A percentile compares a stretch with the other conserved stretches of the same genome.
Conservation (phyloP, 2,329 filamentous ascomycete genomes). For the Monilinia fructigena region DNA sequence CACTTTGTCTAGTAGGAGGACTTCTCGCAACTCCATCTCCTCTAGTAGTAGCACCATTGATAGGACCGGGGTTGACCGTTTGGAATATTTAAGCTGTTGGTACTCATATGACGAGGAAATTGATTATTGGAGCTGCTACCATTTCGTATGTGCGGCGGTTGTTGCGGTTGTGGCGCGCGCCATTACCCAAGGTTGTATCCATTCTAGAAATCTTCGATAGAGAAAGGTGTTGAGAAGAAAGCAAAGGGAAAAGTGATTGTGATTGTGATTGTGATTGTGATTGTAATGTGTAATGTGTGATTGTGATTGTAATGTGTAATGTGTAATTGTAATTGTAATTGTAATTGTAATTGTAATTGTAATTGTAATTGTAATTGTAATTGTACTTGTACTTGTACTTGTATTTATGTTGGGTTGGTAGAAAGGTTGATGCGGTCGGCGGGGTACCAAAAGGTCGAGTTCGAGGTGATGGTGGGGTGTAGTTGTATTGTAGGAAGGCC, state of each 20-base stretch:
- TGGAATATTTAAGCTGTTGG: conserved; percentile 21
- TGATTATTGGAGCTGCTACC: conserved; percentile 21
- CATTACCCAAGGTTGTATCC: conserved; percentile 23
- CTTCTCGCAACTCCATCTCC: conserved; percentile 23
- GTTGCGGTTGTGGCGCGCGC: conserved; percentile 21
- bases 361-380: neutral
- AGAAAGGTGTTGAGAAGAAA: neutral
- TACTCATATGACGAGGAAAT: conserved; percentile 25
- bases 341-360: neutral
- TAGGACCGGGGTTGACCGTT: conserved; percentile 17
- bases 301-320: neutral
- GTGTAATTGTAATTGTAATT: too few species aligned
- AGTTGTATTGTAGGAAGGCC: neutral
- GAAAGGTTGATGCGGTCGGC: conserved; percentile 9
- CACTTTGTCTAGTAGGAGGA: conserved; percentile 25
- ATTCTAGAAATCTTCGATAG: neutral
- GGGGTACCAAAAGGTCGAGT: conserved; percentile 12
- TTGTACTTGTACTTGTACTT: neutral
- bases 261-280: neutral
- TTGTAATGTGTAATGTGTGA: neutral
- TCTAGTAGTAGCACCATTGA: conserved; percentile 9
- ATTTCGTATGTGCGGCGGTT: conserved; percentile 22
- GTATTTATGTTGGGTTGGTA: conserved; percentile 10
- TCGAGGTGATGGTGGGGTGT: neutral
- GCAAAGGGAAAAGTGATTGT: neutral